Conservation (phyloP, 495 filamentous ascomycete species). For the Penicillium desertorum region DNA sequence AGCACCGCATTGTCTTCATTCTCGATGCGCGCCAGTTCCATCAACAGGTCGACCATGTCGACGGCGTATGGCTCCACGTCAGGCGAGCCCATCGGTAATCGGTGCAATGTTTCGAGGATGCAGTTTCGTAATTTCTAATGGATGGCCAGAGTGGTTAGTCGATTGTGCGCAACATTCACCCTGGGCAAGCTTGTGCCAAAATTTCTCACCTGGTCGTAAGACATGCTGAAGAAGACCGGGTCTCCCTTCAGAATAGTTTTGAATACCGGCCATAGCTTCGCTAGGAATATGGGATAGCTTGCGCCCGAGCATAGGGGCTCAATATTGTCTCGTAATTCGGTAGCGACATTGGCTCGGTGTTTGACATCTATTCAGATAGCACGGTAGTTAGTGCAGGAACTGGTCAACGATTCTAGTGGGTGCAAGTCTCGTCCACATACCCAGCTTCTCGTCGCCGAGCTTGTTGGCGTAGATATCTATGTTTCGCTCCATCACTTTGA, state of each 20-base stretch:
- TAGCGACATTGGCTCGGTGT: slow-evolving; percentile 70
- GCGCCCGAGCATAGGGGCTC: slow-evolving; percentile 66
- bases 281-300: slow-evolving; percentile 73
- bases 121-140: slow-evolving; percentile 82
- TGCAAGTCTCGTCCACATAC: slow-evolving; percentile 39
- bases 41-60: slow-evolving; percentile 82
- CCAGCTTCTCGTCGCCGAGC: slow-evolving; percentile 58
- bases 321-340: slow-evolving; percentile 79
- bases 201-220: slow-evolving; percentile 70
- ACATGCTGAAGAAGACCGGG: slow-evolving; percentile 87
- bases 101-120: slow-evolving; percentile 90
- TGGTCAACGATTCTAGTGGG: neutral
- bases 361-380: slow-evolving; percentile 62
- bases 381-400: slow-evolving; percentile 10
- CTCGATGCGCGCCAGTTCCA: slow-evolving; percentile 82
- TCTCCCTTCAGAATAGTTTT: slow-evolving; percentile 78
- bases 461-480: slow-evolving; percentile 61
- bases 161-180: neutral
- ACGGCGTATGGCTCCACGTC: slow-evolving; percentile 86
- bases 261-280: slow-evolving; percentile 87
- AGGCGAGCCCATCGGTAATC: slow-evolving; percentile 75
- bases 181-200: slow-evolving; percentile 2
- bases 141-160: slow-evolving; percentile 17
- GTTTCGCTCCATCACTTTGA: slow-evolving; percentile 49
- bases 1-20: slow-evolving; percentile 98